phyloP scores from a whole-genome alignment of 2,329 filamentous ascomycete genomes.

The Xylaria sp. region DNA sequence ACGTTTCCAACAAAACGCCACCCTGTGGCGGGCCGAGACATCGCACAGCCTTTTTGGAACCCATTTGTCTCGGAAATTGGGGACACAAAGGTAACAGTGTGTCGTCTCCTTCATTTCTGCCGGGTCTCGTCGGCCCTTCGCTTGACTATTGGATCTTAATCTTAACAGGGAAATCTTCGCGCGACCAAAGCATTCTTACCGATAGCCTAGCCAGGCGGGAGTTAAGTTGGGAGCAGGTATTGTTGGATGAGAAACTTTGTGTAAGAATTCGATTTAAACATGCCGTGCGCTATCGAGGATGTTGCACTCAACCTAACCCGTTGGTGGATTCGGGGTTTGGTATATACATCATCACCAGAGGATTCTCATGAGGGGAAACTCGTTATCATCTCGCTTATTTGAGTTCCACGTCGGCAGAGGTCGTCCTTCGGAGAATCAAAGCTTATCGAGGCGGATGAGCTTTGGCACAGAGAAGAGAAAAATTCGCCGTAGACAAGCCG shows the following conservation, averaged over 20 bases:
- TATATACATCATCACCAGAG: conserved; percentile 6
- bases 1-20: conserved; percentile 35
- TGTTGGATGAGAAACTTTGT: neutral
- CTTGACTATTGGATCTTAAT: conserved; percentile 45
- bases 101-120: conserved; percentile 33
- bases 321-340: conserved; percentile 13
- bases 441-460: neutral
- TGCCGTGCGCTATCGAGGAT: neutral
- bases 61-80: conserved; percentile 34
- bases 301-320: neutral
- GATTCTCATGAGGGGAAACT: neutral
- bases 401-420: conserved; percentile 22
- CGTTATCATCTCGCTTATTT: conserved; percentile 25
- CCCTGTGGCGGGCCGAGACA: conserved; percentile 33
- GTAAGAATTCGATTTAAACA: neutral
- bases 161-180: conserved; percentile 45
- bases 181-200: conserved; percentile 34
- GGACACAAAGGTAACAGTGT: conserved; percentile 29
- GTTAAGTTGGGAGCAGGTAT: neutral
- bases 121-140: conserved; percentile 39
- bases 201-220: conserved; percentile 24
- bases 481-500: neutral
- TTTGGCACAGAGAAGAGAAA: neutral
- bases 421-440: neutral
- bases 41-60: conserved; percentile 22